phyloP scores from a whole-genome alignment of 805 yeast species.

The Saturnispora hagleri region DNA sequence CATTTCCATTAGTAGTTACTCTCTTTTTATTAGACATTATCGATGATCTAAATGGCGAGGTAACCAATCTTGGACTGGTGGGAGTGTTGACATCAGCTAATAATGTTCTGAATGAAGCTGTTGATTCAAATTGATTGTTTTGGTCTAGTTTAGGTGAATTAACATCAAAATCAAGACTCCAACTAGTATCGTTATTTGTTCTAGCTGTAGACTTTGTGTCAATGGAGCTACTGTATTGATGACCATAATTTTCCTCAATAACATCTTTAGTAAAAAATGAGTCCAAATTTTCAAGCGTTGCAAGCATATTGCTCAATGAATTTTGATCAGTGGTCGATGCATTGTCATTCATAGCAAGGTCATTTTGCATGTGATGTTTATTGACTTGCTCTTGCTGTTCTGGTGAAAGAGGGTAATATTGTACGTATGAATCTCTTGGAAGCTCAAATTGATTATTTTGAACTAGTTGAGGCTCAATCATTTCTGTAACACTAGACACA shows the following conservation, averaged over 20 bases:
- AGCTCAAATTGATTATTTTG: slow-evolving; percentile 5
- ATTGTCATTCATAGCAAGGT: slow-evolving; percentile 30
- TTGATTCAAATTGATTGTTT: slow-evolving; percentile 34
- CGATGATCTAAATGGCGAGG: slow-evolving; percentile 10
- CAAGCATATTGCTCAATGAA: slow-evolving; percentile 84
- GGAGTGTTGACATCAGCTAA: slow-evolving; percentile 15
- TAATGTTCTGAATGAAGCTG: slow-evolving; percentile 58
- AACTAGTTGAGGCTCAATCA: neutral
- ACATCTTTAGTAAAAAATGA: slow-evolving; percentile 71
- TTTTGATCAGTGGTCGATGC: slow-evolving; percentile 50
- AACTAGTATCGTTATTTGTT: slow-evolving; percentile 14
- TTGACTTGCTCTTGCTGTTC: slow-evolving; percentile 20
- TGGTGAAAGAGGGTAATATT: slow-evolving; percentile 24
- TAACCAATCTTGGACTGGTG: slow-evolving; percentile 7
- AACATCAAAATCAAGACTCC: slow-evolving; percentile 21
- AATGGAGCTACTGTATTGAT: slow-evolving; percentile 43
- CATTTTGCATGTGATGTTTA: slow-evolving; percentile 18
- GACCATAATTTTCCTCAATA: slow-evolving; percentile 26
- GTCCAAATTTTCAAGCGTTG: slow-evolving; percentile 81
- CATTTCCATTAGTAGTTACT: neutral
- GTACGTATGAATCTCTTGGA: slow-evolving; percentile 24
- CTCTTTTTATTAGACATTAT: neutral
- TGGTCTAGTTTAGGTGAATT: slow-evolving; percentile 21
- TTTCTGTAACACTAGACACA: neutral
- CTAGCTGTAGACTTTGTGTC: slow-evolving; percentile 52